These are phyloP conservation scores for Citrus cavaleriei DNA, from an alignment of 345 rosid species.

Conservation along the genomic window DNA sequence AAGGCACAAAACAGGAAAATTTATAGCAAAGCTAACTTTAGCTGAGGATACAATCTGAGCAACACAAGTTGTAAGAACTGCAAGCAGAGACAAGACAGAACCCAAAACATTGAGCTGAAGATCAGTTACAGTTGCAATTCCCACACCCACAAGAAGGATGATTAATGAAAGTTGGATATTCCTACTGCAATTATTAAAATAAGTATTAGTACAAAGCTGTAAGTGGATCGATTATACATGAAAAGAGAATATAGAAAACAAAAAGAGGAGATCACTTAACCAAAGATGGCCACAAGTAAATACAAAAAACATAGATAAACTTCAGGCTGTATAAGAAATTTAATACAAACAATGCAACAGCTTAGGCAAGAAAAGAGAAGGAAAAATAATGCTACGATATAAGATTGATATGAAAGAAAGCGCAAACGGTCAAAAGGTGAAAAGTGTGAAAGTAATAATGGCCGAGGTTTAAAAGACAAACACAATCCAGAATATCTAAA, in stretches of 20 bases:
- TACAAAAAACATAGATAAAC: not conserved
- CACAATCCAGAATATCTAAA: not conserved
- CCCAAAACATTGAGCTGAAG: conserved; percentile 96
- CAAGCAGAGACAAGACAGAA: conserved; percentile 85
- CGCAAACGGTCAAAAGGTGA: not conserved
- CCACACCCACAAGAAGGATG: conserved; percentile 97
- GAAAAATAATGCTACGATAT: not conserved
- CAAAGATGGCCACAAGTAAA: not conserved
- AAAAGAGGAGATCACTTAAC: not conserved
- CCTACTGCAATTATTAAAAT: conserved; percentile 55
- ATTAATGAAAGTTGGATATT: conserved; percentile 71
- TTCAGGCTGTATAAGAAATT: not conserved
- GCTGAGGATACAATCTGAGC: conserved; percentile 97
- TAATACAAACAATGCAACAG: not conserved
- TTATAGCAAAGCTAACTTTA: conserved; percentile 19
- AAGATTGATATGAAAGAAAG: not conserved
- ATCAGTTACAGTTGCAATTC: conserved; percentile 98
- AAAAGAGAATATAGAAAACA: not conserved
- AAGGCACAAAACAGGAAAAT: not conserved
- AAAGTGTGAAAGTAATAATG: not conserved
- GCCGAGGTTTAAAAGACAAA: not conserved
- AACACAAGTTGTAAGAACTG: conserved; percentile 91
- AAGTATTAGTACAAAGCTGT: conserved; percentile 18
- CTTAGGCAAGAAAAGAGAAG: not conserved
- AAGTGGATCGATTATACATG: not conserved